phyloP scores from a whole-genome alignment of 768 basidiomycete genomes.

The Tephrocybe sp. region DNA sequence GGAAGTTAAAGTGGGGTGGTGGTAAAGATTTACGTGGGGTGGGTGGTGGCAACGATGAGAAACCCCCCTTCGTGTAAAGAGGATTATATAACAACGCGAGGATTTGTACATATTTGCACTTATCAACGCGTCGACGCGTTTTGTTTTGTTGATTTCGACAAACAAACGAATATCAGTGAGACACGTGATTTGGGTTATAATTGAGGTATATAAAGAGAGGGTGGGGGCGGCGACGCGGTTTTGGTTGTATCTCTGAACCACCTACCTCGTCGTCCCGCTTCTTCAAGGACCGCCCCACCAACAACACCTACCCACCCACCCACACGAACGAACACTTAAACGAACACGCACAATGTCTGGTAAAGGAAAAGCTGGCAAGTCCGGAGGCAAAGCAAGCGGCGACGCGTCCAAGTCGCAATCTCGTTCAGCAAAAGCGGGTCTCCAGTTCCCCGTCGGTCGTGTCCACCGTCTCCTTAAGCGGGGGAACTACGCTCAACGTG shows the following conservation, averaged over 20 bases:
- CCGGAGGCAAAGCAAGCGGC: slow-evolving; percentile 49
- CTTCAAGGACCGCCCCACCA: too few species aligned
- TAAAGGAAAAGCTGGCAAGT: slow-evolving; percentile 46
- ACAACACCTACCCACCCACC: too few species aligned
- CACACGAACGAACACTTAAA: too few species aligned
- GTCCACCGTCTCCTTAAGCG: slow-evolving; percentile 85
- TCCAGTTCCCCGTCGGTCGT: slow-evolving; percentile 90
- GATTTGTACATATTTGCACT: slow-evolving; percentile 47
- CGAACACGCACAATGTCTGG: slow-evolving; percentile 44
- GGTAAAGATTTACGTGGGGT: slow-evolving; percentile 28
- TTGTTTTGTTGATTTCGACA: slow-evolving; percentile 33
- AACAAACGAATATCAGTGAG: slow-evolving; percentile 5
- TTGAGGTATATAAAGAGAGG: slow-evolving; percentile 33
- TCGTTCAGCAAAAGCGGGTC: slow-evolving; percentile 70
- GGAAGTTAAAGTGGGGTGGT: slow-evolving; percentile 22
- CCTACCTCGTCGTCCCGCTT: slow-evolving; percentile 10
- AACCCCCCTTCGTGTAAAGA: slow-evolving; percentile 7
- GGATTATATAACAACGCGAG: slow-evolving; percentile 44
- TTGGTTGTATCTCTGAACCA: slow-evolving; percentile 16
- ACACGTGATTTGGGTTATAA: slow-evolving; percentile 21
- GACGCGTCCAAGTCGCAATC: slow-evolving; percentile 56
- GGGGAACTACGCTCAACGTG: slow-evolving; percentile 85
- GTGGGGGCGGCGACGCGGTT: slow-evolving; percentile 3
- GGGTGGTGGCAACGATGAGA: slow-evolving; percentile 7
- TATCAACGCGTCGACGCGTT: slow-evolving; percentile 34